These are phyloP conservation scores for Corniculantispora saksenae DNA, from an alignment of 2,329 filamentous ascomycete species.

Conservation along the genomic window DNA sequence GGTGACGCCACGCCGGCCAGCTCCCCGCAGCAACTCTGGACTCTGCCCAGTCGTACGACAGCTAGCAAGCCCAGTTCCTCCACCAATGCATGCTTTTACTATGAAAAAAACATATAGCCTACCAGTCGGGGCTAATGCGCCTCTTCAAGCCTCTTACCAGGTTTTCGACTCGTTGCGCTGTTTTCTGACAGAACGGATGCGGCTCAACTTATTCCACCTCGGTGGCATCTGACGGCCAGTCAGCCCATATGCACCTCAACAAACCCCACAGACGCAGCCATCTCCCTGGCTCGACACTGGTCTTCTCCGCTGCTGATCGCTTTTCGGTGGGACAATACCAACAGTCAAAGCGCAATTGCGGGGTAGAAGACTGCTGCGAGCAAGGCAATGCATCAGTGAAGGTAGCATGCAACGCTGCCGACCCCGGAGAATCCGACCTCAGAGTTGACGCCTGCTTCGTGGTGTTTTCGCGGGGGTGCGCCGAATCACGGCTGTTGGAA, in stretches of 20 bases:
- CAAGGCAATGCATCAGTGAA: not conserved
- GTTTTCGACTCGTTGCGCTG: not conserved
- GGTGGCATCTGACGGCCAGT: not conserved
- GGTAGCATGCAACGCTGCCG: not conserved
- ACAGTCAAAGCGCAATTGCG: conserved; percentile 10
- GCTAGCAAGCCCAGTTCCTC: not conserved
- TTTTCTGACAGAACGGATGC: not conserved
- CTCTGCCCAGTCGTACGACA: conserved; percentile 1
- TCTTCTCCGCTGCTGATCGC: not conserved
- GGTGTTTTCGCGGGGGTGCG: not conserved
- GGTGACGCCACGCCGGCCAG: conserved; percentile 8
- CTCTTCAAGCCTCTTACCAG: conserved; percentile 1
- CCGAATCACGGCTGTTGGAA: not conserved
- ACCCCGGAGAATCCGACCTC: not conserved
- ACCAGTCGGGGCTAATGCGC: conserved; percentile 1
- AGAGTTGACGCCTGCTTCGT: not conserved
- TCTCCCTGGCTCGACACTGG: not conserved
- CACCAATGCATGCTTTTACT: not conserved
- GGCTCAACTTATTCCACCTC: conserved; percentile 11
- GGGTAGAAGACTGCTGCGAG: not conserved
- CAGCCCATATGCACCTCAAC: not conserved
- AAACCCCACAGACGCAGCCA: not conserved
- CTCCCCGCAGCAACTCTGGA: conserved; percentile 5
- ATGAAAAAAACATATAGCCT: not conserved
- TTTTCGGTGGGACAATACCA: not conserved